Evolutionary conservation across 2,329 filamentous ascomycete species (phyloP).

Genomic region (Shiraia bambusicola): DNA sequence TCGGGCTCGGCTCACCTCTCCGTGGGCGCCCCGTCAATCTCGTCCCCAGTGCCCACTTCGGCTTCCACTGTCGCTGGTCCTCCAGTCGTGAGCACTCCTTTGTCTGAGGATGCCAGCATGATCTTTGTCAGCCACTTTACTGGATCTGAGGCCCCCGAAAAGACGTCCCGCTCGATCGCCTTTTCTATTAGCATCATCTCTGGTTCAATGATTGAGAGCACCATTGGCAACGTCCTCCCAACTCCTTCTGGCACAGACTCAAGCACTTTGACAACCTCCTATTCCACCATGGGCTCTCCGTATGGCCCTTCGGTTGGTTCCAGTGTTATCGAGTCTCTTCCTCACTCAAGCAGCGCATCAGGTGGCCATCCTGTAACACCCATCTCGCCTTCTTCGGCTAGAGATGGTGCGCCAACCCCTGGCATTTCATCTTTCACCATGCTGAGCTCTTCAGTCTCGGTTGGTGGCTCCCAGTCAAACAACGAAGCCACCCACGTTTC

Average conservation of each 20-base stretch:
- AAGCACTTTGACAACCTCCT: conserved; percentile 5
- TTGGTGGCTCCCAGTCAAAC: background rate
- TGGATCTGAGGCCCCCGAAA: background rate
- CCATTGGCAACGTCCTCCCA: conserved; percentile 4
- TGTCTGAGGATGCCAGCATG: background rate
- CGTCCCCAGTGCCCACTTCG: background rate
- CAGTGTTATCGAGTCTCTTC: too few species aligned
- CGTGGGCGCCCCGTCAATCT: background rate
- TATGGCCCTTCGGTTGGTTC: too few species aligned
- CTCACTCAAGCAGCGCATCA: too few species aligned
- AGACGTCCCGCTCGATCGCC: background rate
- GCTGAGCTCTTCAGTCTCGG: conserved; percentile 10
- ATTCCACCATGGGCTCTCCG: too few species aligned
- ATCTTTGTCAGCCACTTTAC: background rate
- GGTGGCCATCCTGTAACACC: too few species aligned
- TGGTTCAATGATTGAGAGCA: conserved; percentile 3
- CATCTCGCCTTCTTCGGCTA: too few species aligned
- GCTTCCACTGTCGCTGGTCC: background rate
- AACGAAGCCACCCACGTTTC: background rate
- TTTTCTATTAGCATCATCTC: conserved; percentile 12
- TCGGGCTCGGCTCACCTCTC: background rate
- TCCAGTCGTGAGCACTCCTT: background rate
- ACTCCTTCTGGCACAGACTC: background rate
- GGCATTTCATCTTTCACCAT: too few species aligned
- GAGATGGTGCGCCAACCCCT: too few species aligned